Base-by-base conservation (phyloP, 139 green algal species). In the Limnomonas spitsbergensis region DNA sequence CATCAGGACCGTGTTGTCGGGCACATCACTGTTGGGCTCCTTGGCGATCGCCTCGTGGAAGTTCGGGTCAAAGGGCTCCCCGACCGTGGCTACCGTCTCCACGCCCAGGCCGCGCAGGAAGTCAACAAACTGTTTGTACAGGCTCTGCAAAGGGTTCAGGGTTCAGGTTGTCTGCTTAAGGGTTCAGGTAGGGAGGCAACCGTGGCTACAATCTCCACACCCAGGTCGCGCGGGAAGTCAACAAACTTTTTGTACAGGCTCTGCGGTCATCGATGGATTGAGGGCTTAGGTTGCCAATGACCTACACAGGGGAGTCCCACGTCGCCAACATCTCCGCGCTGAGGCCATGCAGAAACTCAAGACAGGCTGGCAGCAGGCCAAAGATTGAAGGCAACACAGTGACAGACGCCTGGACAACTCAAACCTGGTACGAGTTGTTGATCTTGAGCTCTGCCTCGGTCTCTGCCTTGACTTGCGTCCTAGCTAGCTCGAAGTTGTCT, bases 91-190 rank as follows among this genome's bases (percentile, higher is more conserved):
- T 4, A 97, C 90, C 1, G 89, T 81, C 71, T 94, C 88, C 77
- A 99, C 86, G 1, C 96, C 96, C 69, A 98, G 78, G 0, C 78
- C 78, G 39, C 87, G 86, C 78, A 99, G 91, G 38, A 94, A 82
- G 35, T 98, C 94, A 52, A 98, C 90, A 90, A 98, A 93, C 83
- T 98, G 93, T 81, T 94, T 95, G 89, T 98, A 97, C 66, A 99
- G 80, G 4, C 87, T 84, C 90, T 95, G 86, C 4, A 35, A 40
- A 20, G 14, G 20, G 47, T 47, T 54, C 9, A 47, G 26, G 34
- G 7, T 35, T 47, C 34, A 40, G n/a, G n/a, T n/a, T n/a, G n/a
- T n/a, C n/a, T n/a, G n/a, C n/a, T n/a, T n/a, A n/a, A n/a, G n/a
- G n/a, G n/a, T n/a, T n/a, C n/a, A n/a, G n/a, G n/a, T n/a, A n/a